phyloP scores from a whole-genome alignment of 305 asterid genomes.

The Fraxinus paxiana region DNA sequence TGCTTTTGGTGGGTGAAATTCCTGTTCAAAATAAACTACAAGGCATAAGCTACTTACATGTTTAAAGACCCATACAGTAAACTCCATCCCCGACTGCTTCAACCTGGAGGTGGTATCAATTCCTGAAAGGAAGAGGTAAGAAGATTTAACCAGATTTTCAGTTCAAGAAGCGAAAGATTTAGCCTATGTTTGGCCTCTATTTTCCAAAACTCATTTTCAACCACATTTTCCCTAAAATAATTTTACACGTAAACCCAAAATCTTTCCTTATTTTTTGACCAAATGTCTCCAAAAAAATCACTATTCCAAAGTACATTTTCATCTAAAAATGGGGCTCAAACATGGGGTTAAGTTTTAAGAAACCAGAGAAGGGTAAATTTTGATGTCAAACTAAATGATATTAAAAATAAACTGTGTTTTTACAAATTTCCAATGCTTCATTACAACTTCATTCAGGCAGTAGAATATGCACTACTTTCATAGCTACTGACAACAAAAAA shows the following conservation, averaged over 20 bases:
- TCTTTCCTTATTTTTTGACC: no score
- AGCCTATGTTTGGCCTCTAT: no score
- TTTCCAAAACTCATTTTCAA: no score
- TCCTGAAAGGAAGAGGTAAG: constrained; percentile 46
- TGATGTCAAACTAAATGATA: constrained; percentile 10
- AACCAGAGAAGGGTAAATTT: constrained; percentile 8
- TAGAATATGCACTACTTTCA: neutral
- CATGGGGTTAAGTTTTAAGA: constrained; percentile 10
- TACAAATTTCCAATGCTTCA: constrained; percentile 1
- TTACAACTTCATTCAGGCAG: neutral
- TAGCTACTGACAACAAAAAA: constrained; percentile 1
- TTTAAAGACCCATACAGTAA: constrained; percentile 97
- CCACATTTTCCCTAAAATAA: no score
- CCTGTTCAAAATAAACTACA: constrained; percentile 13
- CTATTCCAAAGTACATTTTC: no score
- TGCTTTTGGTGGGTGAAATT: constrained; percentile 13
- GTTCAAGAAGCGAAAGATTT: constrained; percentile 12
- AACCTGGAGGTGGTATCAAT: constrained; percentile 78
- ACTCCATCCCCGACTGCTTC: constrained; percentile 98
- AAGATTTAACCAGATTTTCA: constrained; percentile 22
- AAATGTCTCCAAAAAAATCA: no score
- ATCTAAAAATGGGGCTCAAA: no score
- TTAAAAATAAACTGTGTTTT: neutral
- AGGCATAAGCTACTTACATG: constrained; percentile 57
- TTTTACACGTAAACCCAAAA: no score